Conservation (phyloP, 257 asterid genomes). For the Solanum phureja region DNA sequence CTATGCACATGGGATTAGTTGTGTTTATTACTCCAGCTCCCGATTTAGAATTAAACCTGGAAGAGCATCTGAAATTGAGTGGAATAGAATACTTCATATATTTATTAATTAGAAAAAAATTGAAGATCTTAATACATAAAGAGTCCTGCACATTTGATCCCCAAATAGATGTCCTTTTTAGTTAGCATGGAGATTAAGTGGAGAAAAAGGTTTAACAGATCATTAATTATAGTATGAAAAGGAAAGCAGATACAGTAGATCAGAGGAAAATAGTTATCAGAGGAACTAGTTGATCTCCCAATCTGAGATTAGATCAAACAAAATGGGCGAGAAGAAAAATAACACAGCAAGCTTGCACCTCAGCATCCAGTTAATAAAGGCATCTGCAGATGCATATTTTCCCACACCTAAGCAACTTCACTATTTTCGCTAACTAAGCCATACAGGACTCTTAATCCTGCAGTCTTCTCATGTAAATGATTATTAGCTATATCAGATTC, state of each 20-base stretch:
- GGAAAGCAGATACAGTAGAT: neutral
- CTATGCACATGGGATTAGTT: neutral
- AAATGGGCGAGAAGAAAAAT: neutral
- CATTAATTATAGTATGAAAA: neutral
- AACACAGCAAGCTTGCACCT: neutral
- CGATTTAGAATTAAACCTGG: neutral
- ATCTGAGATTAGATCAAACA: neutral
- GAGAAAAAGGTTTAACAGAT: neutral
- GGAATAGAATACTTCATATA: neutral
- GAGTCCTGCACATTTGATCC: neutral
- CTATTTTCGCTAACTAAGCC: neutral
- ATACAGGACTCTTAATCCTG: neutral
- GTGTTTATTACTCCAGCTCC: neutral
- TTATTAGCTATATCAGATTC: neutral
- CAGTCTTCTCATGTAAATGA: neutral
- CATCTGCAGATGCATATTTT: neutral
- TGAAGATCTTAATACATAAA: neutral
- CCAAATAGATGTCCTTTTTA: neutral
- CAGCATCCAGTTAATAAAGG: neutral
- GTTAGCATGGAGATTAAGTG: neutral
- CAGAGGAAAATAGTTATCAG: neutral
- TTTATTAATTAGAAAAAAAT: no score
- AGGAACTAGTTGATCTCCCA: neutral
- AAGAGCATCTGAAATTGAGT: neutral
- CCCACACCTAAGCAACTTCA: neutral